phyloP scores from a whole-genome alignment of 2,329 filamentous ascomycete species.

The Aspergillus tubingensis region DNA sequence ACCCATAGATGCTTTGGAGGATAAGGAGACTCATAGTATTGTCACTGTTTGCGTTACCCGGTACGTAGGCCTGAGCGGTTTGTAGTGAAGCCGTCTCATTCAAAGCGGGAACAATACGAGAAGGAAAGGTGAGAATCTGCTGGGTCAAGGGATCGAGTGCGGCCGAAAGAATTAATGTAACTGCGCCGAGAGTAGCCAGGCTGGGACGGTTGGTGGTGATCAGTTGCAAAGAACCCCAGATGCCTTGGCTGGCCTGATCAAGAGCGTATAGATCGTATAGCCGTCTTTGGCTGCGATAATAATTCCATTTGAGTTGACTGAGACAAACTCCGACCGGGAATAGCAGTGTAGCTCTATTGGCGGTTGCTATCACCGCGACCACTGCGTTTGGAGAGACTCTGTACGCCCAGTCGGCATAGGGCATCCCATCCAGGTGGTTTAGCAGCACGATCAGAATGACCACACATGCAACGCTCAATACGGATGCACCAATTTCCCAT shows the following conservation, averaged over 20 bases:
- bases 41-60: neutral
- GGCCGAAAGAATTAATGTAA: slow-evolving; percentile 18
- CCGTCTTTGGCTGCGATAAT: slow-evolving; percentile 13
- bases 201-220: slow-evolving; percentile 14
- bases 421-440: neutral
- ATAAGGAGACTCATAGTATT: neutral
- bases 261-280: slow-evolving; percentile 18
- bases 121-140: slow-evolving; percentile 18
- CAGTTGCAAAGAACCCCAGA: slow-evolving; percentile 16
- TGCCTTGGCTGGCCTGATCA: slow-evolving; percentile 19
- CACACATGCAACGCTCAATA: neutral
- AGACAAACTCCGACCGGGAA: slow-evolving; percentile 17
- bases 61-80: neutral
- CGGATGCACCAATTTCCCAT: neutral
- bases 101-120: slow-evolving; percentile 5
- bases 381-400: slow-evolving; percentile 18
- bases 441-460: neutral
- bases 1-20: neutral
- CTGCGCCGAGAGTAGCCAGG: slow-evolving; percentile 19
- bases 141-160: slow-evolving; percentile 18
- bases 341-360: slow-evolving; percentile 15
- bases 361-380: slow-evolving; percentile 19
- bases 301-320: slow-evolving; percentile 20
- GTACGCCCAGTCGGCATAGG: slow-evolving; percentile 8
- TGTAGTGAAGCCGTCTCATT: slow-evolving; percentile 13